Evolutionary conservation across 2,329 filamentous ascomycete species (phyloP).

Genomic region (Clarireedia hainanense): DNA sequence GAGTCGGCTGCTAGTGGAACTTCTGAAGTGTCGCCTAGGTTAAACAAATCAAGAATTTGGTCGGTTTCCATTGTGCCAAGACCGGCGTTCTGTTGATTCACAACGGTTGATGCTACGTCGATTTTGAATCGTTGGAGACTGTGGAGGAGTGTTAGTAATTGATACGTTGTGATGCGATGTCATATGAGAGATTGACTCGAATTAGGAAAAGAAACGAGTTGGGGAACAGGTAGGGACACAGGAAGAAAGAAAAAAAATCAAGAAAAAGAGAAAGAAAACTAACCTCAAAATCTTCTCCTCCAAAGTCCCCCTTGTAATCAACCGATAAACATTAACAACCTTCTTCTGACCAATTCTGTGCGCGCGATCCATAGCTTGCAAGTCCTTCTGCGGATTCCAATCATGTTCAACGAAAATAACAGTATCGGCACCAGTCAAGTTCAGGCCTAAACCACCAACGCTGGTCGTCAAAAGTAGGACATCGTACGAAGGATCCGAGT

Average conservation of each 20-base stretch:
- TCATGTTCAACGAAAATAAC: conserved; percentile 99
- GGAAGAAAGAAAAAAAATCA: background rate
- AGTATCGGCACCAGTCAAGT: conserved; percentile 92
- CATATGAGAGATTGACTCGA: background rate
- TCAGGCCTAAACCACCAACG: conserved; percentile 88
- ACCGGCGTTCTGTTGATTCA: conserved; percentile 97
- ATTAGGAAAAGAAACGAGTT: background rate
- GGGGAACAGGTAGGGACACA: background rate
- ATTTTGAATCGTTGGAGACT: conserved; percentile 99
- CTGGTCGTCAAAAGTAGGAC: conserved; percentile 89
- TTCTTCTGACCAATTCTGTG: conserved; percentile 99
- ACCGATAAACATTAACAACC: conserved; percentile 96
- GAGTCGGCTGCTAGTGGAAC: conserved; percentile 50
- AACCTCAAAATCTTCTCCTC: conserved; percentile 95
- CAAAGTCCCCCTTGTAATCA: conserved; percentile 90
- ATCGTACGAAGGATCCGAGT: conserved; percentile 94
- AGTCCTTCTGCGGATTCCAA: conserved; percentile 98
- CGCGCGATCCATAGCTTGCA: conserved; percentile 97
- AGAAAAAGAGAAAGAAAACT: conserved; percentile 18
- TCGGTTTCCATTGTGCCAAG: conserved; percentile 93
- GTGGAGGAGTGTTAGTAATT: conserved; percentile 11
- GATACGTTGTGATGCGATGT: background rate
- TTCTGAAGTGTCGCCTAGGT: conserved; percentile 70
- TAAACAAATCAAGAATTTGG: conserved; percentile 95
- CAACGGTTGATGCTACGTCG: conserved; percentile 93